Conservation (phyloP, 1,284 basidiomycete genomes). For the Cystobasidium sp. region DNA sequence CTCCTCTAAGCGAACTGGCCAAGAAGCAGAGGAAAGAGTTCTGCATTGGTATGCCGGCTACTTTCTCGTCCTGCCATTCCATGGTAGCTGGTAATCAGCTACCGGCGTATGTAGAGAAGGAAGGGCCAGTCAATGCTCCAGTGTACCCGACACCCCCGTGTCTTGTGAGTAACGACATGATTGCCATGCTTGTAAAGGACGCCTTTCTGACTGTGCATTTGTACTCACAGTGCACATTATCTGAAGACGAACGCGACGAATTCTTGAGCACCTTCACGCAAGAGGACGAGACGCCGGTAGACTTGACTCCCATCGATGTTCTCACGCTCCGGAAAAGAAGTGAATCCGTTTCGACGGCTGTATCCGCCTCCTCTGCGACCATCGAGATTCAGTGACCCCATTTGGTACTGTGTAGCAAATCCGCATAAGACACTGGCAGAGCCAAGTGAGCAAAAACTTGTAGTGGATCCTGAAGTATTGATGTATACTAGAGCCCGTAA, state of each 20-base stretch:
- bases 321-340: constrained; percentile 10
- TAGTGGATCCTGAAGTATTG: too few relatives aligned
- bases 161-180: constrained; percentile 2
- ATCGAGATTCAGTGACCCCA: constrained; percentile 1
- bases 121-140: constrained; percentile 16
- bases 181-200: not conserved
- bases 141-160: constrained; percentile 8
- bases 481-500: too few relatives aligned
- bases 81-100: constrained; percentile 37
- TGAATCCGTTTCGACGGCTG: constrained; percentile 10
- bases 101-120: constrained; percentile 33
- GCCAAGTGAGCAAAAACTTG: too few relatives aligned
- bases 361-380: constrained; percentile 8
- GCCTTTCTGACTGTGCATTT: not conserved
- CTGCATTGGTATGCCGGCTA: constrained; percentile 27
- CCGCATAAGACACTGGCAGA: too few relatives aligned
- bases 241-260: not conserved
- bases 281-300: not conserved
- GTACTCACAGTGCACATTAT: constrained; percentile 6
- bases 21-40: constrained; percentile 39
- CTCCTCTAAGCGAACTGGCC: not conserved
- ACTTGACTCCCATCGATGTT: constrained; percentile 2
- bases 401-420: too few relatives aligned
- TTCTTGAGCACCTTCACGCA: constrained; percentile 3
- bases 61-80: constrained; percentile 36